Conservation (phyloP, 225 moss, liverwort and hornwort genomes). For the Neckera pumila region DNA sequence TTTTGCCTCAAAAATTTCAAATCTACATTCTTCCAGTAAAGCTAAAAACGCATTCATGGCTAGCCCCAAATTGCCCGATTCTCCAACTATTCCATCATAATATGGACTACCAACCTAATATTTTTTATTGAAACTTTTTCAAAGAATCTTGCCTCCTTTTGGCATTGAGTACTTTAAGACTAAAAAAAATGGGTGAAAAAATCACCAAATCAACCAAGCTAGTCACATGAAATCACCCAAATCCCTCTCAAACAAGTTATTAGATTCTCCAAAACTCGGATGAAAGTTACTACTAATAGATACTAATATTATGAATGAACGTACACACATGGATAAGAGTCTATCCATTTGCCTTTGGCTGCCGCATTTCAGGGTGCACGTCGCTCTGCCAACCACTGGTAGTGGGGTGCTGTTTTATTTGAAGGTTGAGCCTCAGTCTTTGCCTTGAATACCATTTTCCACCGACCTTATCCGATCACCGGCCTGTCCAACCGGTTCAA, state of each 20-base stretch:
- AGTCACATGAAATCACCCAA: neutral
- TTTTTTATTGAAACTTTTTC: too few relatives aligned
- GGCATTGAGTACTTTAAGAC: neutral
- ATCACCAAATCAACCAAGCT: neutral
- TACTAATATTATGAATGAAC: neutral
- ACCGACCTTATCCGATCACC: neutral
- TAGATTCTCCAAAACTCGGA: neutral
- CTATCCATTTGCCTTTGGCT: too few relatives aligned
- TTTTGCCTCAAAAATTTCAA: neutral
- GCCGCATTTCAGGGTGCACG: neutral
- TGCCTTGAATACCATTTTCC: neutral
- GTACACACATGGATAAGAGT: neutral
- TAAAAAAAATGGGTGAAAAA: neutral
- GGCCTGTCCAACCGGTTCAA: neutral
- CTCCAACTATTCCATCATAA: neutral
- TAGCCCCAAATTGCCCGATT: neutral
- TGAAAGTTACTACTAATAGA: neutral
- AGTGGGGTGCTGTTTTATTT: too few relatives aligned
- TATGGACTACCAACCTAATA: too few relatives aligned
- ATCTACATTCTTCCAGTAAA: neutral
- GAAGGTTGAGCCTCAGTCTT: too few relatives aligned
- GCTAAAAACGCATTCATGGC: neutral
- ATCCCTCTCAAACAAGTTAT: neutral
- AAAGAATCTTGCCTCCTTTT: neutral
- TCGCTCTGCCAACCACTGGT: neutral